Percentiles rank a stretch among this genome's conserved stretches.
These are phyloP conservation scores for Nannizziopsis arthrosporioides DNA, from an alignment of 2,329 filamentous ascomycete species.

Conservation along the genomic window DNA sequence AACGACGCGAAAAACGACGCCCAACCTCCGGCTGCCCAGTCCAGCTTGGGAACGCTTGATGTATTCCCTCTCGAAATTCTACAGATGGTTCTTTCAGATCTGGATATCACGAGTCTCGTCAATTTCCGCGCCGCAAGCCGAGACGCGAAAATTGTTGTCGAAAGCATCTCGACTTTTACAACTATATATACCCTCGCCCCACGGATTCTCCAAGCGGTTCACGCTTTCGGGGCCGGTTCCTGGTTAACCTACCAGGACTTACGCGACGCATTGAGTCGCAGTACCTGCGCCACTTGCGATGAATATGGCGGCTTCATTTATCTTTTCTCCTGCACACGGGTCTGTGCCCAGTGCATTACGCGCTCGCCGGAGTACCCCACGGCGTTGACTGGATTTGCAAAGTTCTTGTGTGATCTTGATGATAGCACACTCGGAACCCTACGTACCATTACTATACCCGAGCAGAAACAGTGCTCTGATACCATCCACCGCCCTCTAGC, in stretches of 20 bases:
- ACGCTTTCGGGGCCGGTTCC: conserved; percentile 18
- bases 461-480: background rate
- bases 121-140: conserved; percentile 21
- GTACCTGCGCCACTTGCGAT: conserved; percentile 22
- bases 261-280: conserved; percentile 17
- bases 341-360: conserved; percentile 23
- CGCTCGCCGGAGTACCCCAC: background rate
- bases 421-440: background rate
- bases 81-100: conserved; percentile 19
- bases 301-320: conserved; percentile 25
- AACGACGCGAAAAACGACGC: background rate
- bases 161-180: conserved; percentile 29
- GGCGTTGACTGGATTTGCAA: background rate
- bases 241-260: conserved; percentile 18
- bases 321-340: conserved; percentile 24
- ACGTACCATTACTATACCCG: conserved; percentile 5
- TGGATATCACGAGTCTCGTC: conserved; percentile 21
- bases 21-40: background rate
- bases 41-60: conserved; percentile 1
- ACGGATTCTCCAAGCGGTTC: conserved; percentile 19
- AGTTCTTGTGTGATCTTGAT: conserved; percentile 1
- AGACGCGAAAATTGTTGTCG: conserved; percentile 20
- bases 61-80: conserved; percentile 19
- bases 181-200: conserved; percentile 34
- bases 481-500: background rate